phyloP scores from a whole-genome alignment of 257 asterid genomes.

The Forsythia suspensa region DNA sequence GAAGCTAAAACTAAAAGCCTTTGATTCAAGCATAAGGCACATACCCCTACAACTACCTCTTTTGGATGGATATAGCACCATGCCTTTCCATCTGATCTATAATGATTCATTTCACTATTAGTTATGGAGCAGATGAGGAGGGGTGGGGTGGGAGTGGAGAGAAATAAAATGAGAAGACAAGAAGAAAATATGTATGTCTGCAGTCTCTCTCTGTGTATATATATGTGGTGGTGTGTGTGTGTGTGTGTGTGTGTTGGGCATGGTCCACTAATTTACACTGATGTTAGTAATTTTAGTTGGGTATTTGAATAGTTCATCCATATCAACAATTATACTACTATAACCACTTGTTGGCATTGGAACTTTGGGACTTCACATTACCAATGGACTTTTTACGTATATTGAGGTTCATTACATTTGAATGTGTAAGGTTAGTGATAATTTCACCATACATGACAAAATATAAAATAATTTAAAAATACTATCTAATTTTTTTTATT shows the following conservation, averaged over 20 bases:
- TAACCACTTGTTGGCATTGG: neutral
- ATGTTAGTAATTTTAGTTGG: neutral
- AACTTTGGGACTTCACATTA: neutral
- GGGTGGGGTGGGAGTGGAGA: neutral
- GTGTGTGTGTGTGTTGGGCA: neutral
- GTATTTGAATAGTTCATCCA: neutral
- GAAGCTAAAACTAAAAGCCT: conserved; percentile 10
- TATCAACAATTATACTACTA: too few species aligned
- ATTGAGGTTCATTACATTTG: too few species aligned
- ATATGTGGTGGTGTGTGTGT: neutral
- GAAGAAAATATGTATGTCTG: neutral
- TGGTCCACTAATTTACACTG: neutral
- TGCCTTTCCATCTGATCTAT: neutral
- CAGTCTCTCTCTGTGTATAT: neutral
- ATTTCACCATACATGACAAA: too few species aligned
- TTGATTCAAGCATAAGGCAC: neutral
- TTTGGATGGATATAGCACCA: neutral
- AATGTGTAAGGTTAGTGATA: too few species aligned
- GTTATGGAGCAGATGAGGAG: neutral
- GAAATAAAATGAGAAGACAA: neutral
- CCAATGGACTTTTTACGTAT: neutral
- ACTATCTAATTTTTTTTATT: too few species aligned
- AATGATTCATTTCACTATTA: neutral
- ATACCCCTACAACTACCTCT: neutral
- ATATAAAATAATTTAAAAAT: too few species aligned